Evolutionary conservation across 1,284 basidiomycete species (phyloP).

Genomic region (Athelia psychrophila): DNA sequence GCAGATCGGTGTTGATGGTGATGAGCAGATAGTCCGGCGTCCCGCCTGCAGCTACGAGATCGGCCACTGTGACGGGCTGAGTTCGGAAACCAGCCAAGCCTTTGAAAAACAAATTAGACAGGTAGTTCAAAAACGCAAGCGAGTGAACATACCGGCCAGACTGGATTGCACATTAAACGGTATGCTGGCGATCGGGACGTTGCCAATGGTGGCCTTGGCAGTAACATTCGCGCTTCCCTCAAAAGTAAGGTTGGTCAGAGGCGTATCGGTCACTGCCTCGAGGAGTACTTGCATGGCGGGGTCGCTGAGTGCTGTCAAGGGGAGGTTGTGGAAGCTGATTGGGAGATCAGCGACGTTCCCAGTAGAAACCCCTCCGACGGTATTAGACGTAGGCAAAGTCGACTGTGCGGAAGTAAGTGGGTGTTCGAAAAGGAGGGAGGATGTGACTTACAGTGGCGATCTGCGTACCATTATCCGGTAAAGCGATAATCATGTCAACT

Average conservation of each 20-base stretch:
- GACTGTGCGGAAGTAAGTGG: too few species aligned
- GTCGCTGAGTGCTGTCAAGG: slow-evolving; percentile 56
- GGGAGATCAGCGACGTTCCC: slow-evolving; percentile 59
- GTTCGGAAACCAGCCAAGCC: too few species aligned
- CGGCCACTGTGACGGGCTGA: slow-evolving; percentile 26
- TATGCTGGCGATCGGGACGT: slow-evolving; percentile 66
- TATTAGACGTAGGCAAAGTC: too few species aligned
- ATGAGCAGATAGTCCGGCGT: too few species aligned
- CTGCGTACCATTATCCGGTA: slow-evolving; percentile 39
- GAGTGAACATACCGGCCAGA: slow-evolving; percentile 38
- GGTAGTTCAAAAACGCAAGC: too few species aligned
- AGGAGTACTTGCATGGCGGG: slow-evolving; percentile 58
- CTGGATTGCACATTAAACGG: slow-evolving; percentile 57
- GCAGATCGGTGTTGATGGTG: too few species aligned
- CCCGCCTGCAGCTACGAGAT: slow-evolving; percentile 72
- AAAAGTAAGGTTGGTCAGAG: slow-evolving; percentile 45
- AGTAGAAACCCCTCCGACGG: slow-evolving; percentile 45
- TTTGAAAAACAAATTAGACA: slow-evolving; percentile 55
- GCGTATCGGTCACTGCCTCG: slow-evolving; percentile 51
- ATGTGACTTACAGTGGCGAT: slow-evolving; percentile 47
- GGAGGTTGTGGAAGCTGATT: slow-evolving; percentile 57
- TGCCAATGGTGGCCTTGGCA: slow-evolving; percentile 63
- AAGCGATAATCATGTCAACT: slow-evolving; percentile 54
- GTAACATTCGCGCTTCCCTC: slow-evolving; percentile 60
- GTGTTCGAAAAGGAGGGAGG: too few species aligned